Base-by-base conservation (phyloP, 352 stramenopile species). In the Pythium aphanidermatum region DNA sequence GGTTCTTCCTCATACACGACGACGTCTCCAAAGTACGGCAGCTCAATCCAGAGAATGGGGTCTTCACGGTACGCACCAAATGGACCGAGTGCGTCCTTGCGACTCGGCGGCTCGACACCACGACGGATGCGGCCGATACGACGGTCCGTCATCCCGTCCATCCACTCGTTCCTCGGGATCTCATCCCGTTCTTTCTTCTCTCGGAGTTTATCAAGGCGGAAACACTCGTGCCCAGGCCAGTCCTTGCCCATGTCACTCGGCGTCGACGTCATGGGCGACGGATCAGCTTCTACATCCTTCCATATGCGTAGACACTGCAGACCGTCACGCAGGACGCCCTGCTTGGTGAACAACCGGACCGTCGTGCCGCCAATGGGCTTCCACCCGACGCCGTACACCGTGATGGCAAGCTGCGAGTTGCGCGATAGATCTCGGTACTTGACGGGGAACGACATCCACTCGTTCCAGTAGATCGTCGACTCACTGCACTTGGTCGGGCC, bases 1-100 rank as follows among this genome's bases (percentile, higher is more conserved):
- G 83, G 79, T 37, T 94, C 79, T 56, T 97, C 90, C 56, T 97
- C 90, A 50, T 96, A 96, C 20, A 97, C 77, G 4, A 97, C 83
- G 3, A 89, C 76, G 39, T 96, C 72, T 27, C 78, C 83, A 65
- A 97, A 96, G 54, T 89, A 95, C 0, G 86, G 88, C 71, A 97
- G 76, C 52, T 96, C 85, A 16, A 96, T 72, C 68, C 81, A 85
- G 16, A 96, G 62, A 25, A 92, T 55, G 6, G 82, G 73, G 33
- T 90, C 79, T 28, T 94, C 66, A 10, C 82, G 75, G 50, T 91
- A 87, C 19, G 73, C 78, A 48, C 77, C 89, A 50, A 92, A 94
- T 5, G 82, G 74, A 0, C 76, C 75, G 12, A 91, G 65, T 8
- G 68, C 59, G 30, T 94, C 82, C 44, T 76, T 83, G 28, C 64